phyloP scores from a whole-genome alignment of 352 stramenopile genomes.

The Detonula confervacea region DNA sequence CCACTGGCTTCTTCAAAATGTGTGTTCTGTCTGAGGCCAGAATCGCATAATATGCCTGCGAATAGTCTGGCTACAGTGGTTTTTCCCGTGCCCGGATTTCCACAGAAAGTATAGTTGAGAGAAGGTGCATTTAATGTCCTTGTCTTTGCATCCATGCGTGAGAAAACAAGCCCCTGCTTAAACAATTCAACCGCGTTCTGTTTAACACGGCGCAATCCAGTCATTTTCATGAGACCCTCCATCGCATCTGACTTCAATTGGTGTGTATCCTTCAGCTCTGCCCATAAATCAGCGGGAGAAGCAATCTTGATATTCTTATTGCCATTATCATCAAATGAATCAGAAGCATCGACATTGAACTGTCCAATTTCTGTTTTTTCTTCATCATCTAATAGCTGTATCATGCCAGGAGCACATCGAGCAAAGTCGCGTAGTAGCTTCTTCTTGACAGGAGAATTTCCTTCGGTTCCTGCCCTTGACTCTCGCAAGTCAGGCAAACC shows the following conservation, averaged over 20 bases:
- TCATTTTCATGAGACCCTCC: conserved; percentile 88
- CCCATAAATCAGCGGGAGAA: conserved; percentile 78
- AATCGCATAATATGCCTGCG: conserved; percentile 87
- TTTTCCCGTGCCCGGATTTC: conserved; percentile 87
- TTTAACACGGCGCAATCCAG: conserved; percentile 89
- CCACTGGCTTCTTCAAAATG: conserved; percentile 71
- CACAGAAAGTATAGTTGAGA: conserved; percentile 89
- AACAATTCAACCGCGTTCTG: conserved; percentile 85
- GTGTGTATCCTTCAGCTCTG: conserved; percentile 76
- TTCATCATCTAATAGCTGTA: conserved; percentile 17
- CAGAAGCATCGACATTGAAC: background rate
- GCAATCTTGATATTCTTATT: conserved; percentile 1
- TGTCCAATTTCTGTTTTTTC: conserved; percentile 3
- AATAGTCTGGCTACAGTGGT: conserved; percentile 81
- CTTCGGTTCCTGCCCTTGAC: background rate
- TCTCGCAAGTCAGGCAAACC: conserved; percentile 13
- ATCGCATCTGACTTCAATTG: conserved; percentile 83
- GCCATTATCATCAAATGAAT: conserved; percentile 7
- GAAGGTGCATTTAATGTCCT: conserved; percentile 86
- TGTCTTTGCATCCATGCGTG: conserved; percentile 72
- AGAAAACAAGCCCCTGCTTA: conserved; percentile 83
- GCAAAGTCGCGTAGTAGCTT: conserved; percentile 26
- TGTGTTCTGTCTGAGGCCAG: conserved; percentile 69
- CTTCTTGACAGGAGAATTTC: background rate
- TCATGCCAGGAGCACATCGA: conserved; percentile 19